These are phyloP conservation scores for Fusarium brevicatenulatum DNA, from an alignment of 2,329 filamentous ascomycete genomes.

Conservation along the genomic window DNA sequence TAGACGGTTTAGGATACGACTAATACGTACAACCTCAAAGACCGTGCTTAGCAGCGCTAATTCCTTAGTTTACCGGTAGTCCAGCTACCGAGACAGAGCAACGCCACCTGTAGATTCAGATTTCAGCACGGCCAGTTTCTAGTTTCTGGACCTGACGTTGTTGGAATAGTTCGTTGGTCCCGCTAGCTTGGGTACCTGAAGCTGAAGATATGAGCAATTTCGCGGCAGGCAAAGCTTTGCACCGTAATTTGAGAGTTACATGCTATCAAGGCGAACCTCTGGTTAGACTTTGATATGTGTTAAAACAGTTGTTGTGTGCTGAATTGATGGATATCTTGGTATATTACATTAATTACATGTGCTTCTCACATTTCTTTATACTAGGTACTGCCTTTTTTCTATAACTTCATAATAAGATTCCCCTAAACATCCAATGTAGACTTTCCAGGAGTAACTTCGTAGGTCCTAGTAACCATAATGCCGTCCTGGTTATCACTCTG, in stretches of 20 bases:
- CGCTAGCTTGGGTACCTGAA: neutral
- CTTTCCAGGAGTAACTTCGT: constrained; percentile 39
- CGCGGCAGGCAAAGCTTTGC: neutral
- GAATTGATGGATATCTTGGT: neutral
- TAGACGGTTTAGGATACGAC: neutral
- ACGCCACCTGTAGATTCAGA: constrained; percentile 1
- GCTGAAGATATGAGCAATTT: neutral
- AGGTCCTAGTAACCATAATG: constrained; percentile 42
- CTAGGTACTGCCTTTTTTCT: neutral
- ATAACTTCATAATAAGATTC: constrained; percentile 6
- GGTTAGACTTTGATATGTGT: neutral
- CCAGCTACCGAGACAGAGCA: neutral
- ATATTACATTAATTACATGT: neutral
- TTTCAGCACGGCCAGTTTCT: neutral
- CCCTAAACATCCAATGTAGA: constrained; percentile 39
- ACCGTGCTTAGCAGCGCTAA: neutral
- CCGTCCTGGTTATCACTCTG: constrained; percentile 30
- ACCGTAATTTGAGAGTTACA: neutral
- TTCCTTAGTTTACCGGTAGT: neutral
- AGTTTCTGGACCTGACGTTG: neutral
- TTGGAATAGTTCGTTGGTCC: neutral
- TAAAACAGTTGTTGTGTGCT: neutral
- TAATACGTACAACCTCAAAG: neutral
- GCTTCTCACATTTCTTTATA: neutral
- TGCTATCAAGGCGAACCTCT: neutral